Conservation (phyloP, 1,284 basidiomycete species). For the Naganishia liquefaciens region DNA sequence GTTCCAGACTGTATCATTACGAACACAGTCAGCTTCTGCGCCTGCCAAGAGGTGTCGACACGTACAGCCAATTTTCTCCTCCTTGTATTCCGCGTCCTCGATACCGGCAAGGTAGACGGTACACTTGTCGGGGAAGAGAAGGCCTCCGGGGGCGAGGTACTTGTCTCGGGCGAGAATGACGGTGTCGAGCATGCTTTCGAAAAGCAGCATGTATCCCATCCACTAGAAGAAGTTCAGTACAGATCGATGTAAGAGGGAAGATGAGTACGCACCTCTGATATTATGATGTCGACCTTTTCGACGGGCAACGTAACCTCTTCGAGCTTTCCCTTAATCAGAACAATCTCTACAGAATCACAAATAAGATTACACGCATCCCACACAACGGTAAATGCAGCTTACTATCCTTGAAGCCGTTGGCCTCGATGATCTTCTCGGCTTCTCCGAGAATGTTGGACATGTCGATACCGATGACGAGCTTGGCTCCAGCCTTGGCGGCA, state of each 20-base stretch:
- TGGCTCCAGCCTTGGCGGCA: slow-evolving; percentile 94
- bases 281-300: slow-evolving; percentile 93
- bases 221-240: slow-evolving; percentile 40
- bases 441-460: slow-evolving; percentile 99
- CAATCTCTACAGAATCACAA: slow-evolving; percentile 66
- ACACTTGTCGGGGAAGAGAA: slow-evolving; percentile 95
- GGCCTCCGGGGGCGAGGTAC: slow-evolving; percentile 76
- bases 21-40: too few species aligned
- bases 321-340: slow-evolving; percentile 96
- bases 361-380: neutral
- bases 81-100: slow-evolving; percentile 99
- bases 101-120: slow-evolving; percentile 94
- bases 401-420: slow-evolving; percentile 95
- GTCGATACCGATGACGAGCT: slow-evolving; percentile 96
- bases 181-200: slow-evolving; percentile 99
- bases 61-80: slow-evolving; percentile 98
- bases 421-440: slow-evolving; percentile 92
- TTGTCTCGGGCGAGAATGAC: slow-evolving; percentile 95
- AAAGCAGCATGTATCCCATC: slow-evolving; percentile 64
- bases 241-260: neutral
- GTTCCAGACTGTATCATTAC: slow-evolving; percentile 85
- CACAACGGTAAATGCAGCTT: slow-evolving; percentile 49
- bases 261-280: slow-evolving; percentile 70
- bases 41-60: neutral
- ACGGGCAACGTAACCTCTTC: slow-evolving; percentile 86